Evolutionary conservation across 2,329 filamentous ascomycete genomes (phyloP), one percentile per base, ranked within the genome.

Genomic region (Ophiostoma ulmi): DNA sequence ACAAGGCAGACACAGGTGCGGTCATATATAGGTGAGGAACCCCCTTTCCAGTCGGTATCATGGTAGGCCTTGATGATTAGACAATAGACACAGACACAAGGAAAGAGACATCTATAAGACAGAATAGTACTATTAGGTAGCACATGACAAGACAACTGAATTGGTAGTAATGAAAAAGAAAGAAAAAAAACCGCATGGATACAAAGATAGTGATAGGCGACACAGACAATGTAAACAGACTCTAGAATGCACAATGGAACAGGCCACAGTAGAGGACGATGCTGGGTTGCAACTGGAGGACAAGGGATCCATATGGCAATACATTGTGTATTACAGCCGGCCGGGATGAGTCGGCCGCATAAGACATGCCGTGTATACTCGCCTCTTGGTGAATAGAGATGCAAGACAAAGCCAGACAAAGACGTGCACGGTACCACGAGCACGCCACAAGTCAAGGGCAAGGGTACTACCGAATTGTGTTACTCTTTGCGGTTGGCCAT

Each of bases 101-200:
- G 36, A 35, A 17, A 39, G 35, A 65, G 35, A 39, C 58, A 63
- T 6, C 22, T 22, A 26, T 22, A 13, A 58, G 52, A 58, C 52
- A 58, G 11, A 17, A 58, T n/a, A 48, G 17, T 58, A 26, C 52
- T 36, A 63, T 36, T 35, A 35, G 58, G 58, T 63, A 63, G 58
- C 58, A 63, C 58, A 63, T 35, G 58, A 26, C 22, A 35, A 63
- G 58, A 63, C 58, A 63, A 63, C 31, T 17, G 58, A 11, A 31
- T 35, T 31, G 58, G 52, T n/a, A 61, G 4, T 17, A 2, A 20
- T 35, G 13, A 13, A 5, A 20, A 52, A 13, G 17, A 20, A 52
- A 2, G 4, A 17, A 52, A 52, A n/a, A 2, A 7, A 2, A 52
- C 44, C n/a, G 20, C 14, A 10, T 35, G 58, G 1, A 31, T 58